Percentiles rank a stretch among this genome's conserved stretches.
phyloP scores from a whole-genome alignment of 2,329 filamentous ascomycete species.

The Zymoseptoria pseudotritici region DNA sequence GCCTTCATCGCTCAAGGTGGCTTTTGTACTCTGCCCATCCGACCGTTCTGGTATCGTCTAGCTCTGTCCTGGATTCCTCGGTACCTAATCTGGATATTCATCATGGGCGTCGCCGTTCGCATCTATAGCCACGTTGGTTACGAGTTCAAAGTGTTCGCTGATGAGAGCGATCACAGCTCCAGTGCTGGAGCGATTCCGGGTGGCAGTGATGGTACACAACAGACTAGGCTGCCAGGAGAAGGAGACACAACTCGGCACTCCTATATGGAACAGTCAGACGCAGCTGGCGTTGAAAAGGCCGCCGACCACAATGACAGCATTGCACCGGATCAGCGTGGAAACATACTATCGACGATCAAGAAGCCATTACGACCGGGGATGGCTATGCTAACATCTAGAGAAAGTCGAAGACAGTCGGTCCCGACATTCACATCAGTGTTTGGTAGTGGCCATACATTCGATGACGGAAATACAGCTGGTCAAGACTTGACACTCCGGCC shows the following conservation, averaged over 20 bases:
- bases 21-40: slow-evolving; percentile 62
- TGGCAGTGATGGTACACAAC: background rate
- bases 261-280: slow-evolving; percentile 5
- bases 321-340: slow-evolving; percentile 20
- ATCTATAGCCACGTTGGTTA: slow-evolving; percentile 62
- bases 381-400: slow-evolving; percentile 1
- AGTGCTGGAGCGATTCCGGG: slow-evolving; percentile 2
- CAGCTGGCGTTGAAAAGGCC: slow-evolving; percentile 2
- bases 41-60: slow-evolving; percentile 61
- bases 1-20: slow-evolving; percentile 58
- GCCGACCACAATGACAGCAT: slow-evolving; percentile 18
- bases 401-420: slow-evolving; percentile 14
- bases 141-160: slow-evolving; percentile 35
- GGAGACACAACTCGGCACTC: background rate
- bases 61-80: slow-evolving; percentile 66
- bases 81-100: slow-evolving; percentile 58
- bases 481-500: background rate
- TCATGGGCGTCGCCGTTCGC: slow-evolving; percentile 57
- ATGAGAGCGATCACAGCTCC: slow-evolving; percentile 21
- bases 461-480: background rate
- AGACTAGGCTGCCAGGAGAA: background rate
- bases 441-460: slow-evolving; percentile 2
- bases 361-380: background rate
- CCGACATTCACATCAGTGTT: slow-evolving; percentile 18
- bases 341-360: background rate